Base-by-base conservation (phyloP, 768 basidiomycete species). In the Kwoniella pini region DNA sequence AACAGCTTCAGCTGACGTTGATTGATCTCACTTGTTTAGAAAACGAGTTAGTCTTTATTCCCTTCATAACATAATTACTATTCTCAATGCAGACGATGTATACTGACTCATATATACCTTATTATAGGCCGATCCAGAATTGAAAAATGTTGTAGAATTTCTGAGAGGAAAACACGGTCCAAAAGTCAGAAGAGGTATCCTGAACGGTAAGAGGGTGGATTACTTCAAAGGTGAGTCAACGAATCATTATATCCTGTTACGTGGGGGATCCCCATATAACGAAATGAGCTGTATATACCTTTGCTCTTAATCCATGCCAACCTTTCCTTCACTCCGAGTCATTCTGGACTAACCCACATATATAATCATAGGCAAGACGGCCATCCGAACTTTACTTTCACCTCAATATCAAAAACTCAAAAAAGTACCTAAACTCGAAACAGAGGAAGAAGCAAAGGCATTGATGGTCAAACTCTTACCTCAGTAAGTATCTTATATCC, bases 191-290 rank as follows among this genome's bases (percentile, higher is more conserved):
- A 87, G 88, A 10, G 96, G 96, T 21, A 88, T 93, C 9, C 80
- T 97, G 72, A 91, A 91, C 69, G 95, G 95, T 22, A 96, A 95
- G 79, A 87, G 95, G 33, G 81, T 94, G 52, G 95, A 98, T 79
- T 99, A 98, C 81, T 99, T 98, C 83, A 99, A 93, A 82, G 96
- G 95, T 93, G 52, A 68, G 83, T 67, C 40, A 19, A 13, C n/a
- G 17, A 24, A 13, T 13, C n/a, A 4, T 42, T 54, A 3, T 11
- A 27, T 49, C 1, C 13, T 31, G 10, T n/a, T n/a, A 15, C 30
- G 28, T 30, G 4, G 7, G 9, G 15, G 33, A 36, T 9, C 15
- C 7, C 33, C 15, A 36, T 36, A 36, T 36, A 36, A 36, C 15
- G 9, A 36, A 36, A 9, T 15, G 15, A 36, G 15, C 9, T 36